Evolutionary conservation across 176 grass and related monocot genomes (phyloP).

Genomic region (Juncus inflexus): DNA sequence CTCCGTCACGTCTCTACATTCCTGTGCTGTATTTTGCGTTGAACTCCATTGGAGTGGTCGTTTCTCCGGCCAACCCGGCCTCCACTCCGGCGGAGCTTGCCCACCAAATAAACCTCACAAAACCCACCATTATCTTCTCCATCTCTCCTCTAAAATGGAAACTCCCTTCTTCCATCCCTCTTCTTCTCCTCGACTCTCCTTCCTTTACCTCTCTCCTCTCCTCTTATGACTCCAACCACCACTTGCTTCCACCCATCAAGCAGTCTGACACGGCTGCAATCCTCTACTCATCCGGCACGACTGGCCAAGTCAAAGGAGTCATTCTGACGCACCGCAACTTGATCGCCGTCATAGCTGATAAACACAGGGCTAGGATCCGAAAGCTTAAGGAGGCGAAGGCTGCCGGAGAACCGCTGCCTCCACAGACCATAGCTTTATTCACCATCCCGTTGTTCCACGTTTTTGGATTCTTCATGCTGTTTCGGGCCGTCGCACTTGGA

Average conservation of each 20-base stretch:
- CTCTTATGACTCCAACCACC: not conserved
- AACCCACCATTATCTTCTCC: slow-evolving; percentile 48
- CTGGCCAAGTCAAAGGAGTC: slow-evolving; percentile 65
- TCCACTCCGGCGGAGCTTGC: slow-evolving; percentile 45
- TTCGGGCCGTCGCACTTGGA: slow-evolving; percentile 46
- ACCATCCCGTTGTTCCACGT: slow-evolving; percentile 65
- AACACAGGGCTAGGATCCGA: not conserved
- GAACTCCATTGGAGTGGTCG: slow-evolving; percentile 59
- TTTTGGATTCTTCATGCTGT: slow-evolving; percentile 56
- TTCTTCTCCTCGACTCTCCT: slow-evolving; percentile 49
- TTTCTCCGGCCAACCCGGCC: slow-evolving; percentile 59
- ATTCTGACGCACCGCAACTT: slow-evolving; percentile 63
- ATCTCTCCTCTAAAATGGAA: slow-evolving; percentile 32
- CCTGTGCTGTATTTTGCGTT: slow-evolving; percentile 57
- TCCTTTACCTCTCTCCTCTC: slow-evolving; percentile 25
- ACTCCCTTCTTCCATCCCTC: slow-evolving; percentile 27
- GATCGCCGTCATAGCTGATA: slow-evolving; percentile 33
- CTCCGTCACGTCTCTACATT: slow-evolving; percentile 45
- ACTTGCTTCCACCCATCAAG: slow-evolving; percentile 28
- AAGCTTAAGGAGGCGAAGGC: slow-evolving; percentile 20
- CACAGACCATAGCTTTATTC: slow-evolving; percentile 33
- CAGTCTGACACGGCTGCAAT: slow-evolving; percentile 70
- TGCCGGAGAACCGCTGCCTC: slow-evolving; percentile 28
- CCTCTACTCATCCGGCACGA: slow-evolving; percentile 76
- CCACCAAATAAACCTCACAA: slow-evolving; percentile 40